A percentile compares a stretch with the other conserved stretches of the same genome.
Evolutionary conservation across 106 monocot genomes (phyloP).

Genomic region (Vanilla planifolia): DNA sequence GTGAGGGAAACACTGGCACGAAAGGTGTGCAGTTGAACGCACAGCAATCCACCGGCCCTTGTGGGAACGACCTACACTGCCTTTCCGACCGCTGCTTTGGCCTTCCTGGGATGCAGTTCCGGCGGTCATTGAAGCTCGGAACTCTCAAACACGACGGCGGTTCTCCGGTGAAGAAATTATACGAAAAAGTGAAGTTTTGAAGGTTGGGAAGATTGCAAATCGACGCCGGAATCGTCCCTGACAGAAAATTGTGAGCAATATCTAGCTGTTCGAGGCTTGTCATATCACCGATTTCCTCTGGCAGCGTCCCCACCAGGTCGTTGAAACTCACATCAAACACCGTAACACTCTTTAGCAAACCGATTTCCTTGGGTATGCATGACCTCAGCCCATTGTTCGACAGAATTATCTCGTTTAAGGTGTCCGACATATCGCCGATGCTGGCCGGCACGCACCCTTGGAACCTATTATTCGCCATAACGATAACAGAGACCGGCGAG

Average conservation of each 20-base stretch:
- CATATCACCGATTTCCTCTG: conserved; percentile 32
- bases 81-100: conserved; percentile 17
- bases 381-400: conserved; percentile 57
- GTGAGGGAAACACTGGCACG: conserved; percentile 13
- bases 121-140: conserved; percentile 12
- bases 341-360: conserved; percentile 40
- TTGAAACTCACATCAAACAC: conserved; percentile 77
- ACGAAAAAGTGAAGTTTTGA: conserved; percentile 28
- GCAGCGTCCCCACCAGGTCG: conserved; percentile 42
- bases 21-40: conserved; percentile 28
- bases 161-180: conserved; percentile 30
- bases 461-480: conserved; percentile 72
- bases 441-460: conserved; percentile 77
- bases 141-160: conserved; percentile 21
- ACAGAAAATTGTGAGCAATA: conserved; percentile 48
- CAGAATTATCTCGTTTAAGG: conserved; percentile 64
- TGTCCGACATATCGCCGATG: conserved; percentile 61
- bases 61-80: conserved; percentile 20
- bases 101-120: conserved; percentile 27
- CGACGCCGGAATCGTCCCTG: conserved; percentile 37
- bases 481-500: conserved; percentile 74
- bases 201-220: conserved; percentile 36
- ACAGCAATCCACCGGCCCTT: conserved; percentile 12
- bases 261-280: conserved; percentile 54
- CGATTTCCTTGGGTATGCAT: conserved; percentile 51